Evolutionary conservation across 2,329 filamentous ascomycete species (phyloP).

Genomic region (Penicillium paneum): DNA sequence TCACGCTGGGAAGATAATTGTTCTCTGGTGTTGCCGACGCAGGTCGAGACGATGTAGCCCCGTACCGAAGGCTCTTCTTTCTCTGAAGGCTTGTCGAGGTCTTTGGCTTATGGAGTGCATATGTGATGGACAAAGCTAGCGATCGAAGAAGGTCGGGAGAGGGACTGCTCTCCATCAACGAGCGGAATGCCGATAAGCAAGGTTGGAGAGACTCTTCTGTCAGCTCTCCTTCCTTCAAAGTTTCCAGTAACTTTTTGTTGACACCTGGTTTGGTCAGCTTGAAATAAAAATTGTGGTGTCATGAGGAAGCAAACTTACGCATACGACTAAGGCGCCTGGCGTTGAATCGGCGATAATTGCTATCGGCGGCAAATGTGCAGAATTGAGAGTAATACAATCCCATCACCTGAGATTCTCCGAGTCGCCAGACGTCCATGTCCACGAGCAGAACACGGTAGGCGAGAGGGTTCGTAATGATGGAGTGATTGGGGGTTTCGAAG

Average conservation of each 20-base stretch:
- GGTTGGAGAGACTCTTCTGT: conserved; percentile 67
- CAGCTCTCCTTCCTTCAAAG: conserved; percentile 80
- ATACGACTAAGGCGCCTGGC: conserved; percentile 81
- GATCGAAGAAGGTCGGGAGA: conserved; percentile 82
- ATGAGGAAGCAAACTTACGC: conserved; percentile 57
- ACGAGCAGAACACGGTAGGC: conserved; percentile 90
- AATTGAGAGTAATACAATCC: conserved; percentile 93
- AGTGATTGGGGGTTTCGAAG: conserved; percentile 72
- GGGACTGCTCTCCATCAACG: conserved; percentile 74
- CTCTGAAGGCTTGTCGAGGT: conserved; percentile 41
- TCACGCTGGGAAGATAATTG: conserved; percentile 55
- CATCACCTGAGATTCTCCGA: conserved; percentile 71
- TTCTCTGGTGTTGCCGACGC: conserved; percentile 34
- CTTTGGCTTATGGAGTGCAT: conserved; percentile 70
- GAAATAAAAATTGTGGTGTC: not conserved
- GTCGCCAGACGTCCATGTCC: conserved; percentile 90
- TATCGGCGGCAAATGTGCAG: conserved; percentile 78
- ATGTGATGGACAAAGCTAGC: conserved; percentile 88
- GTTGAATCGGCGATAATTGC: conserved; percentile 91
- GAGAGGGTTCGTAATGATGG: conserved; percentile 91
- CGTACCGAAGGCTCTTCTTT: conserved; percentile 46
- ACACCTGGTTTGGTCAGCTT: conserved; percentile 59
- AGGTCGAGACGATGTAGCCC: conserved; percentile 27
- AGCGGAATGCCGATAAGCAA: conserved; percentile 75
- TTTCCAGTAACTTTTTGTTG: conserved; percentile 84